These are phyloP conservation scores for Globisporangium cylindrosporum DNA, from an alignment of 352 stramenopile genomes.

Conservation along the genomic window DNA sequence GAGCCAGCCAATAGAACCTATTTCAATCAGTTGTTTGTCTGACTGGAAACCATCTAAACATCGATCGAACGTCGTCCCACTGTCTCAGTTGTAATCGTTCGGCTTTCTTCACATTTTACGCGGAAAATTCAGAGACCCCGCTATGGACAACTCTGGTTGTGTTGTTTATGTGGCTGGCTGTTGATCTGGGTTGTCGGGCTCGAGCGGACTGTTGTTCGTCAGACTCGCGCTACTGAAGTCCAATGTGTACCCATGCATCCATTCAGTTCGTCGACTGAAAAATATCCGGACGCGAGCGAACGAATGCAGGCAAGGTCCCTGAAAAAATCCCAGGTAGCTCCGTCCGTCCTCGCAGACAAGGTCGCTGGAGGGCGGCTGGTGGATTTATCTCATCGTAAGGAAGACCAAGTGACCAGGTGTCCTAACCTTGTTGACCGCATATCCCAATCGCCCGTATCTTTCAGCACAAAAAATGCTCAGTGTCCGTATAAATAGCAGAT, in stretches of 20 bases:
- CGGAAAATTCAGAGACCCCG: neutral
- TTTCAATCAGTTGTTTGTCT: neutral
- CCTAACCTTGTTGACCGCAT: too few relatives aligned
- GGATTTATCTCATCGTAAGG: neutral
- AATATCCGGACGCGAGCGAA: neutral
- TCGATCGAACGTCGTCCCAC: too few relatives aligned
- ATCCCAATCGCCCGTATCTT: too few relatives aligned
- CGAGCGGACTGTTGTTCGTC: neutral
- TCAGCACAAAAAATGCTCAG: too few relatives aligned
- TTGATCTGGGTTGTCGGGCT: neutral
- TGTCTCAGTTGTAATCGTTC: neutral
- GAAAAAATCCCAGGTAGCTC: neutral
- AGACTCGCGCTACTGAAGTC: neutral
- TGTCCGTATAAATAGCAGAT: slow-evolving; percentile 1
- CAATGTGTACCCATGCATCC: neutral
- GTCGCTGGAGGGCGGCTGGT: neutral
- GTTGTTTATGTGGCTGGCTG: too few relatives aligned
- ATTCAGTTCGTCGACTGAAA: neutral
- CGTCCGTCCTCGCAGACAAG: neutral
- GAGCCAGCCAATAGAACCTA: neutral
- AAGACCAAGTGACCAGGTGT: too few relatives aligned
- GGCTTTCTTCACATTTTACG: neutral
- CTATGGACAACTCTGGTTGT: too few relatives aligned
- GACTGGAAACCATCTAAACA: neutral
- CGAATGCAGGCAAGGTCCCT: neutral